Evolutionary conservation across 345 rosid species (phyloP), one percentile per base, ranked within the genome.

Genomic region (Schrenkiella parvula): DNA sequence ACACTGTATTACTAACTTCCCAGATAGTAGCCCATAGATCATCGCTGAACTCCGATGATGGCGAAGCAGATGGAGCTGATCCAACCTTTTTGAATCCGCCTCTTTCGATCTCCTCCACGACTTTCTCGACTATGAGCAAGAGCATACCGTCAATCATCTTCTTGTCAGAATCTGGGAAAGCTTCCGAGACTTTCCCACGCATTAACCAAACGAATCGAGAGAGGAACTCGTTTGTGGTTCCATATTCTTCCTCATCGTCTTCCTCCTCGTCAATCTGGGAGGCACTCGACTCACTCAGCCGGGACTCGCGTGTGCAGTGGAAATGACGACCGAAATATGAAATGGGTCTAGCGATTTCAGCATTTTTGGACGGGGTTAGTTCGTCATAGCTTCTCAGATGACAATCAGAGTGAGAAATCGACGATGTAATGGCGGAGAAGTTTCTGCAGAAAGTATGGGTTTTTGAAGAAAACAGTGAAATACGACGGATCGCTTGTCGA

Each of bases 181-280:
- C 89, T 66, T 87, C 87, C 0, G 82, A 61, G 60, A 95, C 64
- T 84, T 85, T 88, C 74, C 84, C 80, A 4, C 96, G 87, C 96
- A 90, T 88, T 77, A 81, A 77, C 96, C 91, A 87, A 48, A 85
- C 92, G 60, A 88, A 88, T 59, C 89, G 87, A 2, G 96, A 89
- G 67, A 95, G 80, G 69, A 92, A 95, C 73, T 90, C 97, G 47
- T 81, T 88, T 77, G 82, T 70, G 4, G 78, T 72, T 23, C 78
- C 88, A 69, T 89, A 86, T 21, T 87, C 96, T 10, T 78, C 87
- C 29, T 79, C 84, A 0, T 66, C 62, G 12, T 85, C 93, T 53
- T 71, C 88, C 35, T 81, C 85, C 11, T 66, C 73, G 25, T 51
- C 55, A 57, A 76, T 66, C 23, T 64, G 60, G 28, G 59, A 57